Base-by-base conservation (phyloP, 2,329 filamentous ascomycete species). In the Penicillium frequentans region DNA sequence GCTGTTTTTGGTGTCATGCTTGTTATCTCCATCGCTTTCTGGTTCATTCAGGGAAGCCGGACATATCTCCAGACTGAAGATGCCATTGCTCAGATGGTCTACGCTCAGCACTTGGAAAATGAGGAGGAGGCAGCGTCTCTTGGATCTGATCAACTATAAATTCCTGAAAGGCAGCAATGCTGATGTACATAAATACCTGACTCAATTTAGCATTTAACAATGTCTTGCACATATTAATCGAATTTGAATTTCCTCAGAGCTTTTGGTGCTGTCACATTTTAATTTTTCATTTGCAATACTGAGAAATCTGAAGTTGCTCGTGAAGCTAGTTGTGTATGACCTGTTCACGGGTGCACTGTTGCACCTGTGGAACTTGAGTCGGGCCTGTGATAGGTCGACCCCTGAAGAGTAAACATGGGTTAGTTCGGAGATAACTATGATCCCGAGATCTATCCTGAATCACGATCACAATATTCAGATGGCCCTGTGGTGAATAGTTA, bases 1-100 rank as follows among this genome's bases (percentile, higher is more conserved):
- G 82, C 79, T 1, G 82, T 84, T 1, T 84, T 84, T 61, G 82
- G 80, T 1, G 75, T 84, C 23, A 82, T 84, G 81, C 60, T 84
- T 51, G 70, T 82, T 3, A 73, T 84, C 8, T 74, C 81, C 0
- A 39, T 82, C 1, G 73, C 68, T 0, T 84, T 84, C 58, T 84
- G 82, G 81, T 69, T 83, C 37, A 51, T 81, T 39, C 75, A 77
- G 62, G 82, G 82, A 1, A 74, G 74, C 5, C 64, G 68, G 24
- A 70, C 76, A 47, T 68, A 79, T 71, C 62, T 75, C 19, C 63
- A 65, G 57, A 70, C 69, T 1, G 70, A 71, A 44, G 64, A 69
- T 60, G 61, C 70, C 6, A 63, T 68, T 33, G 66, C 62, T 11
- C 60, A 67, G 24, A 68, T 70, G 62, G 60, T 68, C 31, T 63